Evolutionary conservation across 441 rosid species (phyloP), one percentile per base, ranked within the genome.

Genomic region (Arabidopsis hybrid): DNA sequence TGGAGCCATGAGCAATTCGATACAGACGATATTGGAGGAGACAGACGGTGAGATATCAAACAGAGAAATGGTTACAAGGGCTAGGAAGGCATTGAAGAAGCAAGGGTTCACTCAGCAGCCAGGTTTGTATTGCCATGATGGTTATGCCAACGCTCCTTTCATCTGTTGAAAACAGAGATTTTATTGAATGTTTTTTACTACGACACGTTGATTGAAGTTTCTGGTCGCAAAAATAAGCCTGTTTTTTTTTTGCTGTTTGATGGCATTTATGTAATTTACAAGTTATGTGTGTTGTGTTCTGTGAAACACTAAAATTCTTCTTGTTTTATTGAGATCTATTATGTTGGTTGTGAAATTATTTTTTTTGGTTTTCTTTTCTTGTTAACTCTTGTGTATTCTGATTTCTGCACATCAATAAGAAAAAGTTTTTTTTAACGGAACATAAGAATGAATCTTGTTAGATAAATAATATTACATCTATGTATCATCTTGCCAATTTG

Each of bases 21-120:
- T 95, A 65, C 96, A 95, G 88, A 79, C 74, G 18, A 85, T 95
- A 67, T 57, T 95, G 64, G 86, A 84, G 0, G 89, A 87, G 14
- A 56, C 93, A 0, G 87, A 86, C 31, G 97, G 91, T 18, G 70
- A 46, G 18, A 72, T 92, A 64, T 60, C 90, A 11, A 88, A 95
- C 64, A 66, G 71, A 42, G 90, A 92, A 60, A 85, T 95, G 38
- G 99, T 92, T 39, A 2, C 56, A 16, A 83, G 75, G 62, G 92
- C 97, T 0, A 90, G 99, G 84, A 32, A 80, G 75, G 50, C 83
- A 76, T 79, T 95, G 72, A 62, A 85, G 86, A 82, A 60, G 61
- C 93, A 88, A 78, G 99, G 97, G 5, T 95, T 92, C 85, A 82
- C 87, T 45, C 99, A 95, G 91, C 88, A 78, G 38, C 99, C 97